A percentile compares a stretch with the other conserved stretches of the same genome.
Conservation (phyloP, 2,329 filamentous ascomycete species). For the Leptographium procerum region DNA sequence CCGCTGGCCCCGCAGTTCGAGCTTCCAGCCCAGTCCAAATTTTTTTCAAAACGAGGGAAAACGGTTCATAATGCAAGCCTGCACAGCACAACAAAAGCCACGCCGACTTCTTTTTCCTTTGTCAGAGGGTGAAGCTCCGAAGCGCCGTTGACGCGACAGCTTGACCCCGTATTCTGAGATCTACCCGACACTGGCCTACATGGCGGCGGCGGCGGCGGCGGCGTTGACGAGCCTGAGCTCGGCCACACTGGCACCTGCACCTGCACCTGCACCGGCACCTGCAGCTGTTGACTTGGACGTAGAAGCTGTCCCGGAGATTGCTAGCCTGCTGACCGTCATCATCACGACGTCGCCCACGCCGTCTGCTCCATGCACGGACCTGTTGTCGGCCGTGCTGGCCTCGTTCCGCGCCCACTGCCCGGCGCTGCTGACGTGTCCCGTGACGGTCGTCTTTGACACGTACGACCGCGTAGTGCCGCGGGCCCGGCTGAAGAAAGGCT, state of each 20-base stretch:
- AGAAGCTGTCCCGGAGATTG: neutral
- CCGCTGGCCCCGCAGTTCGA: neutral
- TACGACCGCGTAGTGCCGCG: conserved; percentile 33
- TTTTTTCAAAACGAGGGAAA: neutral
- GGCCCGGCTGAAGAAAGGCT: conserved; percentile 41
- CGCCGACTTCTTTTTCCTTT: too few relatives aligned
- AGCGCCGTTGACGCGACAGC: too few relatives aligned
- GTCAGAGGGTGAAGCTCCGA: too few relatives aligned
- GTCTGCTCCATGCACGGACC: conserved; percentile 39
- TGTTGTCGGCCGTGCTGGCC: conserved; percentile 32
- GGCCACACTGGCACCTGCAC: neutral
- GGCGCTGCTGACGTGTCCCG: conserved; percentile 26
- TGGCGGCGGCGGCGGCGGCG: too few relatives aligned
- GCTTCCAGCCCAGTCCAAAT: neutral
- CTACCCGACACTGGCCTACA: too few relatives aligned
- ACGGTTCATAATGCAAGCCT: neutral
- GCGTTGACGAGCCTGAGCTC: too few relatives aligned
- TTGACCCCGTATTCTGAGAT: too few relatives aligned
- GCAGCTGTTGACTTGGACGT: neutral
- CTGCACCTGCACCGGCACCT: neutral
- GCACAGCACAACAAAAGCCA: neutral
- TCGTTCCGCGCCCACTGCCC: conserved; percentile 34
- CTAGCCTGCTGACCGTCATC: conserved; percentile 28
- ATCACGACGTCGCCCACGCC: conserved; percentile 46
- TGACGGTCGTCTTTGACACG: conserved; percentile 41